Evolutionary conservation across 1,284 basidiomycete genomes (phyloP).

Genomic region (Mycosarcoma mackinlayi): DNA sequence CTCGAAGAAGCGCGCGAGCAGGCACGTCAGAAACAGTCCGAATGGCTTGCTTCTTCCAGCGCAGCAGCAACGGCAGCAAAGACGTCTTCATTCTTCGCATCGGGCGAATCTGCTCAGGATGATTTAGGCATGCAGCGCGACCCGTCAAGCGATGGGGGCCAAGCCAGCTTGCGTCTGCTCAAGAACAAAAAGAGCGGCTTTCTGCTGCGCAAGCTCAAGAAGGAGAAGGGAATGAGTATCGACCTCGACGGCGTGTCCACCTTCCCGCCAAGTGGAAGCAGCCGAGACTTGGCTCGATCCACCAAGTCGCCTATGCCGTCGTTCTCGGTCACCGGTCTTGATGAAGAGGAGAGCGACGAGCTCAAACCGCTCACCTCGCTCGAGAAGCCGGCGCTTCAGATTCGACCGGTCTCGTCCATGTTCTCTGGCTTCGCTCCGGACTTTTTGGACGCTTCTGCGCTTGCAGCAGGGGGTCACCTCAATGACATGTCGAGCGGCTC

Average conservation of each 20-base stretch:
- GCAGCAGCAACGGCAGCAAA: not conserved
- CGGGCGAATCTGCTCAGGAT: slow-evolving; percentile 19
- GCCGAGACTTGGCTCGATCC: slow-evolving; percentile 14
- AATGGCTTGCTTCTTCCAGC: slow-evolving; percentile 41
- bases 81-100: slow-evolving; percentile 15
- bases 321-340: slow-evolving; percentile 36
- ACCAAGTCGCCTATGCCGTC: slow-evolving; percentile 47
- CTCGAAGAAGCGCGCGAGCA: slow-evolving; percentile 56
- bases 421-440: slow-evolving; percentile 54
- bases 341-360: slow-evolving; percentile 27
- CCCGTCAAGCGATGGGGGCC: slow-evolving; percentile 19
- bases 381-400: slow-evolving; percentile 49
- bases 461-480: slow-evolving; percentile 33
- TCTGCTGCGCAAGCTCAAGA: slow-evolving; percentile 55
- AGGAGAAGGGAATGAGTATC: slow-evolving; percentile 48
- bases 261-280: slow-evolving; percentile 33
- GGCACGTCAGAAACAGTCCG: slow-evolving; percentile 44
- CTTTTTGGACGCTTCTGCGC: slow-evolving; percentile 44
- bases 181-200: slow-evolving; percentile 63
- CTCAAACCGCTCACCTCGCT: slow-evolving; percentile 14
- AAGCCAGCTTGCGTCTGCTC: slow-evolving; percentile 35
- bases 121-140: slow-evolving; percentile 33
- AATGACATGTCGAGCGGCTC: slow-evolving; percentile 26
- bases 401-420: slow-evolving; percentile 57
- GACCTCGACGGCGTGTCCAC: slow-evolving; percentile 42